Conservation (phyloP, 2,329 filamentous ascomycete species). For the Aureobasidium sp. region DNA sequence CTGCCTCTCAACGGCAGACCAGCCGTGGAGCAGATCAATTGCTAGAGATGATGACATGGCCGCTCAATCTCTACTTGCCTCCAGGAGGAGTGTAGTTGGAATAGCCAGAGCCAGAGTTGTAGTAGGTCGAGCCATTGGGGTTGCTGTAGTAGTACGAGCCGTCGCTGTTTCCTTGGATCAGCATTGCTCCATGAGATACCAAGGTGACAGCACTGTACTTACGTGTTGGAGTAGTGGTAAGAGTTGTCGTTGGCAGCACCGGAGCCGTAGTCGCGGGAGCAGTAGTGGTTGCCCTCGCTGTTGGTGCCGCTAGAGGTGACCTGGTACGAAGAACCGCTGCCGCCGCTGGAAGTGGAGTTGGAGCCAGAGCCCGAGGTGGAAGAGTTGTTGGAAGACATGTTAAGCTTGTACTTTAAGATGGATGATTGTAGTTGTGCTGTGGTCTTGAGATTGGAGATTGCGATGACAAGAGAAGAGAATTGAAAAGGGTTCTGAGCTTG, state of each 20-base stretch:
- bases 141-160: constrained; percentile 71
- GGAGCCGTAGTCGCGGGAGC: constrained; percentile 56
- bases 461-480: background rate
- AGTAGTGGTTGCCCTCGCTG: constrained; percentile 62
- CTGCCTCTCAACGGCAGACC: background rate
- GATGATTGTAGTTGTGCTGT: background rate
- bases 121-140: constrained; percentile 52
- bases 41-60: background rate
- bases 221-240: constrained; percentile 63
- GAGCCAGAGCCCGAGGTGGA: constrained; percentile 16
- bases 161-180: constrained; percentile 28
- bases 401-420: background rate
- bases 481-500: background rate
- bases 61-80: constrained; percentile 18
- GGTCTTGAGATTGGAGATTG: background rate
- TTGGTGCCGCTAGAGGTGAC: constrained; percentile 51
- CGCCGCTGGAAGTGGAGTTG: constrained; percentile 16
- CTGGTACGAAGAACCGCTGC: constrained; percentile 27
- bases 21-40: background rate
- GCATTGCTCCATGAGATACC: background rate
- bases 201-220: background rate
- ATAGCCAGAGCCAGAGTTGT: constrained; percentile 53
- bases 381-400: constrained; percentile 9
- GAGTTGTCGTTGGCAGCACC: constrained; percentile 50
- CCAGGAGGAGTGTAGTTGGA: constrained; percentile 54